Conservation (phyloP, 1,139 yeast genomes). For the Blastobotrys buckinghamii region DNA sequence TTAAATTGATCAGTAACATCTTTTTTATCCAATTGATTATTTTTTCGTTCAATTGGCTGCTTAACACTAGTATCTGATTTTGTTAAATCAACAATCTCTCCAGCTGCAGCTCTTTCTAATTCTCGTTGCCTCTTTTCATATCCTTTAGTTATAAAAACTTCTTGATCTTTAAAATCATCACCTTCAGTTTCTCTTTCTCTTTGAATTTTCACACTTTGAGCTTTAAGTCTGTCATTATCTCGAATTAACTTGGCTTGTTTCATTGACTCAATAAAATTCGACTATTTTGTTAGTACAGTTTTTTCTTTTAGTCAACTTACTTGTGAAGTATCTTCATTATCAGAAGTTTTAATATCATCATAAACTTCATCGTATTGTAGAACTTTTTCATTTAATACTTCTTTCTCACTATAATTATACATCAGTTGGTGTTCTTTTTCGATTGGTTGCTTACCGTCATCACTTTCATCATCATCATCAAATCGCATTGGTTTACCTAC, state of each 20-base stretch:
- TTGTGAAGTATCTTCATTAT: slow-evolving; percentile 13
- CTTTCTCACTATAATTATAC: neutral
- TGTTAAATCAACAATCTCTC: slow-evolving; percentile 12
- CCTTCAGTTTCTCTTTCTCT: slow-evolving; percentile 33
- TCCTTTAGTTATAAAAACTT: slow-evolving; percentile 40
- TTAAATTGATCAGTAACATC: slow-evolving; percentile 1
- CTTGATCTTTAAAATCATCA: slow-evolving; percentile 38
- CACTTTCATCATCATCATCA: slow-evolving; percentile 3
- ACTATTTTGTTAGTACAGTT: neutral
- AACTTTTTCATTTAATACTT: slow-evolving; percentile 8
- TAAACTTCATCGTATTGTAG: slow-evolving; percentile 37
- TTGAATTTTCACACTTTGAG: slow-evolving; percentile 27
- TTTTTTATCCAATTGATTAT: neutral
- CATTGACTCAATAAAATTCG: slow-evolving; percentile 34
- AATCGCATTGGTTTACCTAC: slow-evolving; percentile 1
- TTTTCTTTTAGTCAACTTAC: slow-evolving; percentile 11
- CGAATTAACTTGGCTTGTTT: slow-evolving; percentile 38
- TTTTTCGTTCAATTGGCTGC: no score
- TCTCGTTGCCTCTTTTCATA: slow-evolving; percentile 38
- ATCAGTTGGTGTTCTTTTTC: slow-evolving; percentile 6
- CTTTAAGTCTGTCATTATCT: slow-evolving; percentile 37
- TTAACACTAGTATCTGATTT: neutral
- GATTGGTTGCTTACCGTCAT: slow-evolving; percentile 8
- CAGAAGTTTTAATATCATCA: slow-evolving; percentile 33
- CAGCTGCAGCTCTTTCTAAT: slow-evolving; percentile 24